Evolutionary conservation across 1,139 yeast species (phyloP).

Genomic region (Protomyces lactucae-debilis): DNA sequence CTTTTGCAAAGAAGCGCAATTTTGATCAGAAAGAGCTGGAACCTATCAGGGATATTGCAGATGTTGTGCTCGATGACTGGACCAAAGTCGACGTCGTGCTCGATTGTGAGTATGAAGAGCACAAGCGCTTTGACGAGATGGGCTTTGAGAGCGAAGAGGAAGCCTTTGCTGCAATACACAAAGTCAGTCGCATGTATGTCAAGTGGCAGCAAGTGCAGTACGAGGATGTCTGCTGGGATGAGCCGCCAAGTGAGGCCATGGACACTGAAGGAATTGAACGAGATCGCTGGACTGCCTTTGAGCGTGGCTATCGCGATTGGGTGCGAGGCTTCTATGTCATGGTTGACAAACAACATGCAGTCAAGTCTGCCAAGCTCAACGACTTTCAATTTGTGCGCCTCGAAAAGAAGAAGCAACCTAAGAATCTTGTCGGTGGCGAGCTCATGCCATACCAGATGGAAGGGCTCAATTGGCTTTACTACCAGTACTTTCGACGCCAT

Average conservation of each 20-base stretch:
- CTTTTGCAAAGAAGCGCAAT: conserved; percentile 18
- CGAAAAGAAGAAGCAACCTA: conserved; percentile 23
- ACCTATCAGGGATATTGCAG: conserved; percentile 15
- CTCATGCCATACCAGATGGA: conserved; percentile 32
- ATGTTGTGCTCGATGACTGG: conserved; percentile 30
- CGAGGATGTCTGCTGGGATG: conserved; percentile 32
- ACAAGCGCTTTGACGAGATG: conserved; percentile 24
- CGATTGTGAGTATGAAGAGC: conserved; percentile 28
- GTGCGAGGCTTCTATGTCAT: conserved; percentile 30
- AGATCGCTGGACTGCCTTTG: conserved; percentile 28
- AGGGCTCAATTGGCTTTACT: conserved; percentile 34
- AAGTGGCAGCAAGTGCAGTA: conserved; percentile 33
- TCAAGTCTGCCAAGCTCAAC: background rate
- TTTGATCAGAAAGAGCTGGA: conserved; percentile 29
- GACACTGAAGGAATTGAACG: background rate
- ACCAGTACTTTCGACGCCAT: conserved; percentile 31
- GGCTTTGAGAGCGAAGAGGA: conserved; percentile 28
- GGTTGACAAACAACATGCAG: conserved; percentile 21
- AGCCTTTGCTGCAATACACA: conserved; percentile 27
- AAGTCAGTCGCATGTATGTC: conserved; percentile 27
- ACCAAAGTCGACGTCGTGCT: conserved; percentile 30
- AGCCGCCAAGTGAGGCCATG: conserved; percentile 22
- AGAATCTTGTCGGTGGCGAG: conserved; percentile 23
- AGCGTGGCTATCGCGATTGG: conserved; percentile 30
- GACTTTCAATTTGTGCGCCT: conserved; percentile 16